These are phyloP conservation scores for Cryptococcus sp. DNA, from an alignment of 1,284 basidiomycete species.

Conservation along the genomic window DNA sequence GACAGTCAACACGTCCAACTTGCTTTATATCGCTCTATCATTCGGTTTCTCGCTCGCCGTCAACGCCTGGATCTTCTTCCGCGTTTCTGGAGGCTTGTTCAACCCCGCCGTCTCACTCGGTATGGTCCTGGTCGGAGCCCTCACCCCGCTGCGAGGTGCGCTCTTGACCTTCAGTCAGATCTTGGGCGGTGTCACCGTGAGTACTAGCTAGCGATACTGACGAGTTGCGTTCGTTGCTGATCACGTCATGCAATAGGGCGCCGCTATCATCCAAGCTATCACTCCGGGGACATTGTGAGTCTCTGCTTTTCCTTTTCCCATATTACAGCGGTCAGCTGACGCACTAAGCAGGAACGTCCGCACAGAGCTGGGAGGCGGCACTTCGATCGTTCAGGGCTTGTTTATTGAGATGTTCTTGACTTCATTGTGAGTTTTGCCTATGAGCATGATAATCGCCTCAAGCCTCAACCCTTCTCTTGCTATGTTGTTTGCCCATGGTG, in stretches of 20 bases:
- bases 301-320: conserved; percentile 21
- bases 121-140: conserved; percentile 54
- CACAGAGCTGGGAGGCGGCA: conserved; percentile 50
- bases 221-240: not conserved
- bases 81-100: conserved; percentile 52
- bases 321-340: not conserved
- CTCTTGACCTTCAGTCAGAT: conserved; percentile 54
- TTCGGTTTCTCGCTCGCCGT: conserved; percentile 56
- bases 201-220: conserved; percentile 1
- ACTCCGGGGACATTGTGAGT: conserved; percentile 49
- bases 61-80: conserved; percentile 56
- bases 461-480: not conserved
- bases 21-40: conserved; percentile 54
- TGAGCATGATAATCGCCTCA: no score
- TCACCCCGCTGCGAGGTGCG: conserved; percentile 51
- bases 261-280: conserved; percentile 52
- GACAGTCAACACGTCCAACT: conserved; percentile 44
- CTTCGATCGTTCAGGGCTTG: conserved; percentile 39
- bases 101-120: conserved; percentile 57
- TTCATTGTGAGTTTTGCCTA: conserved; percentile 34
- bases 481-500: not conserved
- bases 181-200: conserved; percentile 55
- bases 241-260: conserved; percentile 25
- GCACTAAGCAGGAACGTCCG: conserved; percentile 35
- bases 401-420: conserved; percentile 57